phyloP scores from a whole-genome alignment of 2,329 filamentous ascomycete genomes.

The Fusarium nanum region DNA sequence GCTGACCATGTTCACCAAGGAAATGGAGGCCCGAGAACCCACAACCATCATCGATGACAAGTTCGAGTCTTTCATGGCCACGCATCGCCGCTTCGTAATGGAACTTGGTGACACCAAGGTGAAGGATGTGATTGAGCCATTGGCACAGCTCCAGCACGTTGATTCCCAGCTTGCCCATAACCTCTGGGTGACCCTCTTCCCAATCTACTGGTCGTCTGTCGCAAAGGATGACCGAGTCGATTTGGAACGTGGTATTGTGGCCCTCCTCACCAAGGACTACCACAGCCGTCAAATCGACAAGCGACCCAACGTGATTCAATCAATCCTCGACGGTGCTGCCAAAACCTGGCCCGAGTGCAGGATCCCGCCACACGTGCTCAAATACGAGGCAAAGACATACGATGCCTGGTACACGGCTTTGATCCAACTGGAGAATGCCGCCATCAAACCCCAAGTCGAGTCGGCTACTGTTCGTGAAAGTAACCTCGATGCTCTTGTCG shows the following conservation, averaged over 20 bases:
- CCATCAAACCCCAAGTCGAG: slow-evolving; percentile 85
- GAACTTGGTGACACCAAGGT: slow-evolving; percentile 89
- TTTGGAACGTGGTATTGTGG: slow-evolving; percentile 90
- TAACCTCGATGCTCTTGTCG: slow-evolving; percentile 94
- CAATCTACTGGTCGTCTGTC: slow-evolving; percentile 91
- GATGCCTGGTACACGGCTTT: slow-evolving; percentile 98
- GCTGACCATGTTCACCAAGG: slow-evolving; percentile 78
- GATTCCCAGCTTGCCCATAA: slow-evolving; percentile 85
- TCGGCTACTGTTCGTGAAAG: slow-evolving; percentile 89
- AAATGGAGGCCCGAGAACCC: slow-evolving; percentile 75
- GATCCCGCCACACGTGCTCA: slow-evolving; percentile 94
- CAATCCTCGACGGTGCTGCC: slow-evolving; percentile 87
- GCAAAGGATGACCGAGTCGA: slow-evolving; percentile 89
- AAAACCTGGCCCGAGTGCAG: slow-evolving; percentile 88
- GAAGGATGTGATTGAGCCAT: slow-evolving; percentile 87
- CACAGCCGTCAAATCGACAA: slow-evolving; percentile 94
- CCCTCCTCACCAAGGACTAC: slow-evolving; percentile 92
- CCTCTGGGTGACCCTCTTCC: slow-evolving; percentile 92
- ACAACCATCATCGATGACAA: slow-evolving; percentile 83
- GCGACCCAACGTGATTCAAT: slow-evolving; percentile 94
- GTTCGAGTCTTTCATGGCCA: slow-evolving; percentile 81
- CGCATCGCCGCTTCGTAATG: slow-evolving; percentile 83
- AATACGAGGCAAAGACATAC: slow-evolving; percentile 92
- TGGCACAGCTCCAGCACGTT: slow-evolving; percentile 91
- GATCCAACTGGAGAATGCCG: slow-evolving; percentile 88